These are phyloP conservation scores for Globisporangium okanoganense DNA, from an alignment of 352 stramenopile genomes.

Conservation along the genomic window DNA sequence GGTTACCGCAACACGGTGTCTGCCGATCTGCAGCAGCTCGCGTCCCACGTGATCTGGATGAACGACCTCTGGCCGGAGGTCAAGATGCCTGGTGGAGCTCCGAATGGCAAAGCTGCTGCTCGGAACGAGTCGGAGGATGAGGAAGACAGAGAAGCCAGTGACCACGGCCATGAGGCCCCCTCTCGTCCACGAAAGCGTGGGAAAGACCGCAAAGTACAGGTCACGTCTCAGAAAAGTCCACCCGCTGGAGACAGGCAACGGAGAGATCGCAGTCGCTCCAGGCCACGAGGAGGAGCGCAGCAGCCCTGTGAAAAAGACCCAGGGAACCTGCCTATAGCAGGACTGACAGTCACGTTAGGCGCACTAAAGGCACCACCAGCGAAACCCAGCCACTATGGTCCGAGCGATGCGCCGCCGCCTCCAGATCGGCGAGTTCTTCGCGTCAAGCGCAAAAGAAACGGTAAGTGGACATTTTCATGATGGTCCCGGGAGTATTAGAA, in stretches of 20 bases:
- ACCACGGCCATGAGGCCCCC: background rate
- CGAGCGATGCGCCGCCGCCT: background rate
- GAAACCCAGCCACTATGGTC: background rate
- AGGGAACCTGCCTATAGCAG: background rate
- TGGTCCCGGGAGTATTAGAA: no score
- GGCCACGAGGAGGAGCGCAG: constrained; percentile 1
- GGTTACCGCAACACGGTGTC: constrained; percentile 72
- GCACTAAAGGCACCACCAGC: background rate
- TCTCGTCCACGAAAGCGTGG: constrained; percentile 5
- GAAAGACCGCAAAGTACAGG: constrained; percentile 12
- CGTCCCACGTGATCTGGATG: constrained; percentile 70
- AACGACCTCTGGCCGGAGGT: constrained; percentile 62
- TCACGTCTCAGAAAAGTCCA: constrained; percentile 7
- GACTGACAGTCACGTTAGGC: background rate
- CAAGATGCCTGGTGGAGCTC: constrained; percentile 14
- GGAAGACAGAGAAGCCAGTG: constrained; percentile 5
- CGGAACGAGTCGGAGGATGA: constrained; percentile 1
- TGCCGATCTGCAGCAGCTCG: constrained; percentile 73
- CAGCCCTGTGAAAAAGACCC: background rate
- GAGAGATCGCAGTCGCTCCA: constrained; percentile 11
- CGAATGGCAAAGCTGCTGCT: constrained; percentile 7
- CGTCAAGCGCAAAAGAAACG: constrained; percentile 10
- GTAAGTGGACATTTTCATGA: background rate
- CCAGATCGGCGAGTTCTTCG: background rate
- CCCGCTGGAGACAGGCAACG: background rate